phyloP scores from a whole-genome alignment of 805 yeast genomes.

The Sugiyamaella lignohabitans region DNA sequence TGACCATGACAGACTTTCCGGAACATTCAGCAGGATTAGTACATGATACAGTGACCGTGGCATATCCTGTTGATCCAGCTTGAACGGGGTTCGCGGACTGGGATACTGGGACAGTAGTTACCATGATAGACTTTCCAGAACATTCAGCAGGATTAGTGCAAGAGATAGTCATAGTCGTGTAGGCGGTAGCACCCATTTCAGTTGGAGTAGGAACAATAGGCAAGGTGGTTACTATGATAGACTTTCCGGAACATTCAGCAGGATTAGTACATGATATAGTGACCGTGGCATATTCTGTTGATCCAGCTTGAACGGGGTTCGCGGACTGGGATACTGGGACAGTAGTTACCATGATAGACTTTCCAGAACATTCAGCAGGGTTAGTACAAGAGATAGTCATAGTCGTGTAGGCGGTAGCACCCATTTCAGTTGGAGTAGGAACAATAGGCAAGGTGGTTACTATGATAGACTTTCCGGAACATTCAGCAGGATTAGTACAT shows the following conservation, averaged over 20 bases:
- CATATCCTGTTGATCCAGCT: background rate
- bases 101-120: conserved; percentile 3
- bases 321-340: background rate
- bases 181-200: background rate
- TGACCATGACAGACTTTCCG: background rate
- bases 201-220: background rate
- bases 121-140: background rate
- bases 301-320: background rate
- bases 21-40: conserved; percentile 11
- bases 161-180: conserved; percentile 10
- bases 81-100: background rate
- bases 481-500: conserved; percentile 6
- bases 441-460: conserved; percentile 5
- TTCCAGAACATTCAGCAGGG: conserved; percentile 5
- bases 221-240: conserved; percentile 4
- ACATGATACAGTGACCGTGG: conserved; percentile 15
- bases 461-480: conserved; percentile 5
- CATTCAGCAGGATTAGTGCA: conserved; percentile 16
- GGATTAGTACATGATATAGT: conserved; percentile 7
- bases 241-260: conserved; percentile 5
- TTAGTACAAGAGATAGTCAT: conserved; percentile 16
- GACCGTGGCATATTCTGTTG: conserved; percentile 1
- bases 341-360: background rate
- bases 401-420: conserved; percentile 5
- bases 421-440: background rate